Evolutionary conservation across 345 rosid genomes (phyloP), one percentile per base, ranked within the genome.

Genomic region (Bruguiera gymnorhiza): DNA sequence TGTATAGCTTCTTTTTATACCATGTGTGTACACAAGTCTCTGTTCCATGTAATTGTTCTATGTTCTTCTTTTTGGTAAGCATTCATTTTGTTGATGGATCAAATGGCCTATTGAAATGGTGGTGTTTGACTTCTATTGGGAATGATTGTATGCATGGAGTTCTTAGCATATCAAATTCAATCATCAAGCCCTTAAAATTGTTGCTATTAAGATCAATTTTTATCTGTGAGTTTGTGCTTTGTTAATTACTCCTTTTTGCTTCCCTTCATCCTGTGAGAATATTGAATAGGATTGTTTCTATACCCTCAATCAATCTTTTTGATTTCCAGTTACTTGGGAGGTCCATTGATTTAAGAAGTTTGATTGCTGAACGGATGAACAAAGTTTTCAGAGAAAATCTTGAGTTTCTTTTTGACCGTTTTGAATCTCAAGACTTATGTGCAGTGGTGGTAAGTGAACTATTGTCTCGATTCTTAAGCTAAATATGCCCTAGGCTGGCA

Each of bases 371-470:
- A 80, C 75, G 96, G 77, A 85, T 95, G 96, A 95, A 95, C 73
- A 95, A 87, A 87, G 79, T 80, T 67, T 92, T 90, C 81, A 92
- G 99, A 82, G 99, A 95, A 81, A 95, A 95, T 77, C 85, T 95
- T 2, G 99, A 95, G 83, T 95, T 95, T 81, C 90, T 95, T 30
- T 88, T 95, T 72, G 96, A 95, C 60, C 96, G 96, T 62, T 95
- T 95, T 60, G 98, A 92, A 86, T 95, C 97, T 54, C 98, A 95
- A 57, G 98, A 95, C 81, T 73, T 95, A 69, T 92, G 97, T 81
- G 97, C 99, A 50, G 78, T 90, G 60, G 98, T 95, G 84, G 99
- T 95, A 75, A 80, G 80, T 65, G 54, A 66, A 65, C 18, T 56
- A 56, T 9, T 56, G 2, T 56, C 60, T 56, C 10, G 60, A 56